A percentile compares a stretch with the other conserved stretches of the same genome.
phyloP scores from a whole-genome alignment of 495 filamentous ascomycete species.

The Rhizodiscina lignyota region DNA sequence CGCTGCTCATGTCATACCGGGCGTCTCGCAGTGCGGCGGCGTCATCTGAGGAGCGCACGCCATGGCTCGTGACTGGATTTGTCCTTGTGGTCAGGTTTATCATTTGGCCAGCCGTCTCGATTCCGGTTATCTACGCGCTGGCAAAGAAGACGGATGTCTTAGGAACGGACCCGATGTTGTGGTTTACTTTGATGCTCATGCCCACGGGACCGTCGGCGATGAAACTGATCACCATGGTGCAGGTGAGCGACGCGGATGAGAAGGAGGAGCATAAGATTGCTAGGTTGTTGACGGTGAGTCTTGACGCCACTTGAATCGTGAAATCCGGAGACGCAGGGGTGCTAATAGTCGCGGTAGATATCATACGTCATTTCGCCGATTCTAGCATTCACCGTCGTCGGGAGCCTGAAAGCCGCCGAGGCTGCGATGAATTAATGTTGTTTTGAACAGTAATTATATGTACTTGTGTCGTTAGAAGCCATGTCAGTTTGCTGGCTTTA shows the following conservation, averaged over 20 bases:
- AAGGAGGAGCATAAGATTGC: constrained; percentile 46
- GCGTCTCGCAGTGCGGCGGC: no score
- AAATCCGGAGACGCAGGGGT: no score
- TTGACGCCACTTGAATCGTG: no score
- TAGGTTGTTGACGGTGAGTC: constrained; percentile 41
- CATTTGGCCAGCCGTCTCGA: constrained; percentile 42
- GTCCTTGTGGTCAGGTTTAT: constrained; percentile 41
- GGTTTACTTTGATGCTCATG: constrained; percentile 61
- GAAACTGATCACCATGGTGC: constrained; percentile 48
- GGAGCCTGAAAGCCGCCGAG: constrained; percentile 7
- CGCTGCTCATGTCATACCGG: constrained; percentile 35
- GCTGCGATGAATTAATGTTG: no score
- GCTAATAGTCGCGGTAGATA: background rate
- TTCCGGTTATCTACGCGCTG: constrained; percentile 39
- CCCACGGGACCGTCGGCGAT: constrained; percentile 52
- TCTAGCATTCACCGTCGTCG: constrained; percentile 13
- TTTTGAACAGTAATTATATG: no score
- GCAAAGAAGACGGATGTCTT: constrained; percentile 36
- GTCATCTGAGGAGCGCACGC: constrained; percentile 15
- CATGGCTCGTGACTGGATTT: constrained; percentile 30
- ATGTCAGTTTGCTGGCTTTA: no score
- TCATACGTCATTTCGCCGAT: constrained; percentile 11
- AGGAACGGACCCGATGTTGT: constrained; percentile 48
- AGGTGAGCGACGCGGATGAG: constrained; percentile 37
- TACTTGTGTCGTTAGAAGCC: no score